Conservation (phyloP, 495 filamentous ascomycete species). For the Penicillium roqueforti region DNA sequence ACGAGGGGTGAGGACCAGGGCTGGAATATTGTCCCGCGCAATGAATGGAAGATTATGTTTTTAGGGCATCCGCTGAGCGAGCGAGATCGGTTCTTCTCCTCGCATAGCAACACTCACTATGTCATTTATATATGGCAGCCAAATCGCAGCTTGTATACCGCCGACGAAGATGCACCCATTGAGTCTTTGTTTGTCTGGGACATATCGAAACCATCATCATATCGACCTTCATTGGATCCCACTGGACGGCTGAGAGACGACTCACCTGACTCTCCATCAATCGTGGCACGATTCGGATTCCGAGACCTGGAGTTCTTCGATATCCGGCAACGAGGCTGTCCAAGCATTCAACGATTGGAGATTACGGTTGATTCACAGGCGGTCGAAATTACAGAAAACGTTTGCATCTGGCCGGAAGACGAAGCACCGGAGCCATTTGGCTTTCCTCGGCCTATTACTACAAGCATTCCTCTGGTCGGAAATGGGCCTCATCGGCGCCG, state of each 20-base stretch:
- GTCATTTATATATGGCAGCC: conserved; percentile 65
- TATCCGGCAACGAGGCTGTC: conserved; percentile 54
- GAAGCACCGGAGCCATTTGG: conserved; percentile 9
- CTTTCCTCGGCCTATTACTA: conserved; percentile 37
- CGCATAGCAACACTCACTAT: conserved; percentile 60
- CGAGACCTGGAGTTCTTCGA: conserved; percentile 53
- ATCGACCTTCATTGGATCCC: conserved; percentile 54
- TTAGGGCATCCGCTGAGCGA: conserved; percentile 57
- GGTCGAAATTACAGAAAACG: conserved; percentile 48
- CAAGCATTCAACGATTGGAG: conserved; percentile 49
- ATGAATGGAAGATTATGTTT: conserved; percentile 66
- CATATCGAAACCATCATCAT: conserved; percentile 51
- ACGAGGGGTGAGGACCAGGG: conserved; percentile 14
- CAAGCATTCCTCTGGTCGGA: conserved; percentile 52
- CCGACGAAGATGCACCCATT: conserved; percentile 54
- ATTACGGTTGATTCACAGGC: conserved; percentile 45
- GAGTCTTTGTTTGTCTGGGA: conserved; percentile 67
- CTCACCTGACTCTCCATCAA: conserved; percentile 42
- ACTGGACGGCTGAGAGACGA: conserved; percentile 33
- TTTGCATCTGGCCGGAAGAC: conserved; percentile 44
- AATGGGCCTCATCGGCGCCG: conserved; percentile 51
- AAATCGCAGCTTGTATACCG: conserved; percentile 53
- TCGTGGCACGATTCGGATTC: conserved; percentile 54
- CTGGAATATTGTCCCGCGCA: conserved; percentile 54
- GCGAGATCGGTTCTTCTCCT: conserved; percentile 60